Evolutionary conservation across 2,329 filamentous ascomycete genomes (phyloP), one percentile per base, ranked within the genome.

Genomic region (Diaporthe helianthi): DNA sequence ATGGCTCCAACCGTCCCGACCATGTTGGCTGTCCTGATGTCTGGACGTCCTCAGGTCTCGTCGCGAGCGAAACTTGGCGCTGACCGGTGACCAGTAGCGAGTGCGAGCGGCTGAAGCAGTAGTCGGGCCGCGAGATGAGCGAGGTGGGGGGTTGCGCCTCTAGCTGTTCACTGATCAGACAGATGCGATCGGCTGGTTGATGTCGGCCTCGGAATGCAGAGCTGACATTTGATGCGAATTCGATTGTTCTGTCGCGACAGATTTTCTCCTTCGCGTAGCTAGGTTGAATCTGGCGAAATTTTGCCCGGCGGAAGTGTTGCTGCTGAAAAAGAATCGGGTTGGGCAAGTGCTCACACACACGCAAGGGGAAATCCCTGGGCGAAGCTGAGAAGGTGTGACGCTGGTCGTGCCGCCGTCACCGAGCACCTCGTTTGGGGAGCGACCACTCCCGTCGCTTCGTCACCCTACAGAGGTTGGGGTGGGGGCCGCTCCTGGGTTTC

Each of bases 1-100:
- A 94, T 89, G 72, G 90, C 86, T 76, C 90, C 89, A 73, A 86
- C 83, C 63, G 87, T 81, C 73, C 85, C 85, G 77, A 85, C 83
- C 86, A 90, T 90, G 71, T 73, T 81, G 72, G 63, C 55, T 69
- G 67, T 51, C 33, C 31, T 51, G 60, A 66, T 29, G 29, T 49
- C 29, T n/a, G 19, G 55, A 22, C 19, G 41, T 49, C 58, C n/a
- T 47, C 41, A 63, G 19, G 58, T 49, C 44, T 51, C 38, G 65
- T 58, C 31, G 33, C n/a, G 19, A 29, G 52, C 53, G 41, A 44
- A 44, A 38, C 29, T 38, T 38, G 44, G 65, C 38, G 52, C 38
- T 54, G 58, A 51, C 15, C n/a, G 36, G 63, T 41, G 52, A 53
- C 67, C 33, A 38, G n/a, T 22, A 22, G 41, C n/a, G n/a, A 22